Evolutionary conservation across 495 filamentous ascomycete genomes (phyloP).

Genomic region (Hypoxylon subgilvum): DNA sequence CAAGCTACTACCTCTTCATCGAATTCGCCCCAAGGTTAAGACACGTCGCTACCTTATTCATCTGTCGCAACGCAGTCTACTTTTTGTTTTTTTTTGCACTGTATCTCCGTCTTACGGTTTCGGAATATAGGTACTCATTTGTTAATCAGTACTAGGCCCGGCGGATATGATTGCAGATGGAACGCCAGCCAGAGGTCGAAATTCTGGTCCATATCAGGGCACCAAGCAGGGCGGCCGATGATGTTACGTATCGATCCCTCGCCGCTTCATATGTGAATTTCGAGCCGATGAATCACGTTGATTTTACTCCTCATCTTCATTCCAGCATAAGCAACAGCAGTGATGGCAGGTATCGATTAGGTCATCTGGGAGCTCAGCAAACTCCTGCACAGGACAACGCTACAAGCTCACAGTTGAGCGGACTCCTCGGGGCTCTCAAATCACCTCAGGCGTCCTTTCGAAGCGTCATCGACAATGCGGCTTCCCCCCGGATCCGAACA

Average conservation of each 20-base stretch:
- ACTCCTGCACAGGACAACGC: background rate
- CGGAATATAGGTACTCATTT: no score
- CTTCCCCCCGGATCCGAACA: conserved; percentile 45
- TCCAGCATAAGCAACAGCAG: background rate
- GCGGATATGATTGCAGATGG: conserved; percentile 36
- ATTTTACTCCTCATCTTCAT: conserved; percentile 2
- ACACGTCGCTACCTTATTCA: no score
- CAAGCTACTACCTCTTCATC: no score
- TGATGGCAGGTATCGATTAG: background rate
- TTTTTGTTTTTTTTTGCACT: no score
- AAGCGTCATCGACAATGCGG: conserved; percentile 52
- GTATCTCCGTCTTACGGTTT: no score
- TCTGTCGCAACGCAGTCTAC: no score
- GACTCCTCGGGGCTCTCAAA: conserved; percentile 11
- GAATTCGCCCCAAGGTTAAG: no score
- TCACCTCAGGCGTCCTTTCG: conserved; percentile 51
- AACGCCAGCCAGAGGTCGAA: conserved; percentile 52
- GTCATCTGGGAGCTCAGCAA: conserved; percentile 1
- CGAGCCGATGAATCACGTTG: conserved; percentile 41
- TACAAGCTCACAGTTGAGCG: conserved; percentile 9
- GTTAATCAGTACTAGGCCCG: background rate
- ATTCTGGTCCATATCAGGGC: conserved; percentile 74
- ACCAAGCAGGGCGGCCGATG: conserved; percentile 64
- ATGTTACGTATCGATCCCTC: conserved; percentile 66
- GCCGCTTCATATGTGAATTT: conserved; percentile 67